Evolutionary conservation across 1,284 basidiomycete species (phyloP), one percentile per base, ranked within the genome.

Genomic region (Mycena sp.): DNA sequence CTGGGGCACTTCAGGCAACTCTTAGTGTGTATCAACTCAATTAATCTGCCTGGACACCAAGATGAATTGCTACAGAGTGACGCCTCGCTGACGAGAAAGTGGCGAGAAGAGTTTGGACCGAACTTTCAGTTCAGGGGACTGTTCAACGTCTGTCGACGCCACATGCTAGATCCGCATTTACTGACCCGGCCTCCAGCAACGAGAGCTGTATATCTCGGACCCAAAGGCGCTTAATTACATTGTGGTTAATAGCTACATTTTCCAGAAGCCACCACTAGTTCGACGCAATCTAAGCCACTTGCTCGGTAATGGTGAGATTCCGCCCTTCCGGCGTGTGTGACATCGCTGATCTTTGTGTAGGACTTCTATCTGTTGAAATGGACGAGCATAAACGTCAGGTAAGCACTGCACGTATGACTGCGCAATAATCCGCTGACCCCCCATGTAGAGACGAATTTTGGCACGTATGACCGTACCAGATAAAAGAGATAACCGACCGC

Each of bases 161-260:
- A 16, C 16, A 6, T 28, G 26, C 21, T 6, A 10, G 3, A 6
- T 28, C 25, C n/a, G 16, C 51, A 23, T 23, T n/a, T 25, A 30
- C 23, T 46, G 29, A 61, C 21, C 14, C 9, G 17, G n/a, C 4
- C 23, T 9, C 6, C 28, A 62, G 85, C 90, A 92, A 62, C 81
- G 87, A 53, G 86, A 91, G 32, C 83, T 93, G 1, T 79, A 93
- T 32, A 90, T 92, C 0, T 79, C 92, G 25, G 92, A 94, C 72
- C 89, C 90, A 3, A 73, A 83, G 19, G 87, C 91, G 0, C 71
- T 93, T 26, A 76, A 81, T 10, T 85, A 93, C 71, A 80, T 94
- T n/a, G 77, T 93, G 55, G 91, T 89, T 72, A 81, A 91, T 63
- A 81, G 84, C 0, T 80, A 80, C 16, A 79, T 87, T 21, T 94